Evolutionary conservation across 176 grass and related monocot species (phyloP).

Genomic region (Eleusine coracana): DNA sequence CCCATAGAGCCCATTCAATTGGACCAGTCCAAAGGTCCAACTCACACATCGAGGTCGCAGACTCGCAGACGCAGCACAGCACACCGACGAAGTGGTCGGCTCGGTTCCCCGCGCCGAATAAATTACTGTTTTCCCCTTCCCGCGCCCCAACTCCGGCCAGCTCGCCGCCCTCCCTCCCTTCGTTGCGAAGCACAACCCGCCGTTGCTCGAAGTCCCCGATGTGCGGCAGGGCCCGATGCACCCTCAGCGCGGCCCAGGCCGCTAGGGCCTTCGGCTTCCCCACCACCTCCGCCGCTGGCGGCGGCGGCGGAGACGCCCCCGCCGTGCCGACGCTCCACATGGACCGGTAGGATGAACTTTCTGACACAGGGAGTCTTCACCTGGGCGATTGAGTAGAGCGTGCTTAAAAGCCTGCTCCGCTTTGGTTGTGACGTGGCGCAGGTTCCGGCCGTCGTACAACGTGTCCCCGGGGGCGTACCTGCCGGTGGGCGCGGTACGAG

Average conservation of each 20-base stretch:
- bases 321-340: constrained; percentile 41
- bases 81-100: neutral
- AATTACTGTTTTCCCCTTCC: constrained; percentile 35
- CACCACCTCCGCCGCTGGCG: constrained; percentile 18
- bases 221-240: constrained; percentile 91
- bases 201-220: constrained; percentile 31
- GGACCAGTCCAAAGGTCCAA: no score
- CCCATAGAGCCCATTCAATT: no score
- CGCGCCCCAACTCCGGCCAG: constrained; percentile 34
- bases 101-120: constrained; percentile 22
- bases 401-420: neutral
- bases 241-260: constrained; percentile 52
- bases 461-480: constrained; percentile 71
- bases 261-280: constrained; percentile 67
- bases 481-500: constrained; percentile 54
- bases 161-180: neutral
- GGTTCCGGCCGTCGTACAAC: constrained; percentile 85
- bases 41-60: no score
- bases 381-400: neutral
- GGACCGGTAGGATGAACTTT: constrained; percentile 32
- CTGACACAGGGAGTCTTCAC: neutral
- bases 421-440: constrained; percentile 16
- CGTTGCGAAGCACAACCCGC: neutral
- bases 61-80: no score
- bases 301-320: constrained; percentile 34